Conservation (phyloP, 2,329 filamentous ascomycete genomes). For the Ophiostoma fasciatum region DNA sequence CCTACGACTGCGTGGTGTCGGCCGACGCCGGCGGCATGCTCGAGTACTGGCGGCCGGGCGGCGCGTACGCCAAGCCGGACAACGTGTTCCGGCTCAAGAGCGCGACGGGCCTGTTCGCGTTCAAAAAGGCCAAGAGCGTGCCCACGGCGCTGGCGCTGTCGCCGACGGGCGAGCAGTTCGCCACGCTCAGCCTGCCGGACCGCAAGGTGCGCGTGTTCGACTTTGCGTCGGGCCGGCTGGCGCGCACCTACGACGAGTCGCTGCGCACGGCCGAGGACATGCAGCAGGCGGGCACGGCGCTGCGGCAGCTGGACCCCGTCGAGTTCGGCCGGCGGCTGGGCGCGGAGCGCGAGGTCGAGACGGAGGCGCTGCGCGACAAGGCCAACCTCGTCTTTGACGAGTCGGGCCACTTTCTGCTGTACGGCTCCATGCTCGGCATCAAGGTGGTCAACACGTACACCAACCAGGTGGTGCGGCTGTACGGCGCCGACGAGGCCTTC, state of each 20-base stretch:
- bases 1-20: slow-evolving; percentile 81
- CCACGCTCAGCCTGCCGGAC: slow-evolving; percentile 82
- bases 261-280: slow-evolving; percentile 78
- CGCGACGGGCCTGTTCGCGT: slow-evolving; percentile 86
- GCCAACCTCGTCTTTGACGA: slow-evolving; percentile 91
- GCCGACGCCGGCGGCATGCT: slow-evolving; percentile 84
- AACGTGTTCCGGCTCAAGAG: slow-evolving; percentile 90
- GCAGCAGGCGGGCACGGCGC: slow-evolving; percentile 81
- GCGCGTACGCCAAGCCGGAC: slow-evolving; percentile 76
- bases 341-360: slow-evolving; percentile 67
- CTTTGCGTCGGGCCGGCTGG: slow-evolving; percentile 74
- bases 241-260: slow-evolving; percentile 91
- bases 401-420: slow-evolving; percentile 86
- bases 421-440: slow-evolving; percentile 79
- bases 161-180: slow-evolving; percentile 72
- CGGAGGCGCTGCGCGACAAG: slow-evolving; percentile 46
- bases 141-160: slow-evolving; percentile 75
- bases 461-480: slow-evolving; percentile 81
- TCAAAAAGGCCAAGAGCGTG: slow-evolving; percentile 85
- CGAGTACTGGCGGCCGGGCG: slow-evolving; percentile 83
- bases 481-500: slow-evolving; percentile 79
- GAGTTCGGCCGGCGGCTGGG: slow-evolving; percentile 85
- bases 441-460: slow-evolving; percentile 96
- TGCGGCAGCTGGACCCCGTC: slow-evolving; percentile 70
- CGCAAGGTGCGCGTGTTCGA: slow-evolving; percentile 89